Conservation (phyloP, 495 filamentous ascomycete genomes). For the Geoglossum glabrum region DNA sequence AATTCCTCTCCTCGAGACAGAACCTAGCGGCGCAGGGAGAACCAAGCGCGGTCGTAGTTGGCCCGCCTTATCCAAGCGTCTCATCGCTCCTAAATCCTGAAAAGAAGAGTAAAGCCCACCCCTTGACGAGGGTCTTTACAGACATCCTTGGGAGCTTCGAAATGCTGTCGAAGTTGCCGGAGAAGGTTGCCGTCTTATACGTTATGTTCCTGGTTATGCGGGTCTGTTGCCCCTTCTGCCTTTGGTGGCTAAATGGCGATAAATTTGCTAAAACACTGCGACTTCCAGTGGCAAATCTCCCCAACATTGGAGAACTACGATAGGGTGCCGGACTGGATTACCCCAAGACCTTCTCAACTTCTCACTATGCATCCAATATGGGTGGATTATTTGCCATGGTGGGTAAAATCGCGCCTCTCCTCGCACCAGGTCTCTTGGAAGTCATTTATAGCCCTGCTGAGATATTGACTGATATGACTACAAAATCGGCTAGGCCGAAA, state of each 20-base stretch:
- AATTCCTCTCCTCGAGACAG: constrained; percentile 51
- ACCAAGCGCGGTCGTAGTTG: constrained; percentile 32
- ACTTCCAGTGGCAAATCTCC: constrained; percentile 15
- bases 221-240: neutral
- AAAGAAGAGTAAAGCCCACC: constrained; percentile 23
- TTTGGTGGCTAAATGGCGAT: neutral
- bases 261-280: neutral
- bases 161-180: constrained; percentile 44
- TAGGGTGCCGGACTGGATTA: constrained; percentile 12
- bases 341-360: constrained; percentile 12
- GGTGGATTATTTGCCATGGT: constrained; percentile 18
- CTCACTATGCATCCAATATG: constrained; percentile 15
- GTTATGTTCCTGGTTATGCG: constrained; percentile 33
- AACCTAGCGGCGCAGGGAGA: constrained; percentile 34
- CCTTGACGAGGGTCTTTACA: constrained; percentile 58
- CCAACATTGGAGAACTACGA: constrained; percentile 13
- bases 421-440: constrained; percentile 7
- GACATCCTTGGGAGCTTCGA: constrained; percentile 64
- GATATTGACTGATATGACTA: constrained; percentile 5
- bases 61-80: constrained; percentile 31
- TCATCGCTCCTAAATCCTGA: neutral
- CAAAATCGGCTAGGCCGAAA: neutral
- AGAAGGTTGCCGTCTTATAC: constrained; percentile 60
- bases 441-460: constrained; percentile 9
- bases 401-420: neutral